Evolutionary conservation across 1,284 basidiomycete species (phyloP).

Genomic region (Microbotryum violaceum): DNA sequence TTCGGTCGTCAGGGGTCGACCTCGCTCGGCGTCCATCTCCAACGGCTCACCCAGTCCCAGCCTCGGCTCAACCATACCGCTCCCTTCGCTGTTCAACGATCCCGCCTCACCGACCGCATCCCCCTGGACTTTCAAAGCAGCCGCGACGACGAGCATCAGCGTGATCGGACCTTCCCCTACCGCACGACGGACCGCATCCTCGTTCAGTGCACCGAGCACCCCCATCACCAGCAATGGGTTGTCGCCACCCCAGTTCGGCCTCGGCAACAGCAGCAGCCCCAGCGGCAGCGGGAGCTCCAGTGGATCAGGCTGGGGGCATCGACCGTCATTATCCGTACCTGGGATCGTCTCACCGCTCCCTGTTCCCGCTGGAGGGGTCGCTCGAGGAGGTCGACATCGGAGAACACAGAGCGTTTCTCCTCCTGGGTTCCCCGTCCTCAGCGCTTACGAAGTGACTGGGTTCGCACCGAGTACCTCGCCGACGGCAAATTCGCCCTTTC

Average conservation of each 20-base stretch:
- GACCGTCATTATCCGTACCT: conserved; percentile 12
- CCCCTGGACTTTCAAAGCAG: not conserved
- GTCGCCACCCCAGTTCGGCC: not conserved
- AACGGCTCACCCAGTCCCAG: conserved; percentile 19
- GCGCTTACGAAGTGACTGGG: conserved; percentile 1
- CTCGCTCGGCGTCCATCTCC: conserved; percentile 28
- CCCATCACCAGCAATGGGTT: not conserved
- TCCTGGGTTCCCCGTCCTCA: conserved; percentile 16
- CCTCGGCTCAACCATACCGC: conserved; percentile 5
- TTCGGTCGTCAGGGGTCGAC: conserved; percentile 2
- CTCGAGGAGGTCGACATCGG: conserved; percentile 17
- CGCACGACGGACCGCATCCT: not conserved
- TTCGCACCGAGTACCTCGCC: conserved; percentile 1
- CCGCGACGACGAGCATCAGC: not conserved
- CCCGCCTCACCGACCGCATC: not conserved
- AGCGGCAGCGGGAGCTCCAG: not conserved
- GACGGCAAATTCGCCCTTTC: not conserved
- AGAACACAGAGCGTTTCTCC: conserved; percentile 27
- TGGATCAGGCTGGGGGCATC: conserved; percentile 8
- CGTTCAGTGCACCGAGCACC: not conserved
- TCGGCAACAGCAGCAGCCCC: not conserved
- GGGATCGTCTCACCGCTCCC: conserved; percentile 21
- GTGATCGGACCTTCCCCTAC: not conserved
- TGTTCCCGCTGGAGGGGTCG: conserved; percentile 11
- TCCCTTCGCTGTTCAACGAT: conserved; percentile 14